Base-by-base conservation (phyloP, 371 early-diverging fungal species). In the Mortierella sp. region DNA sequence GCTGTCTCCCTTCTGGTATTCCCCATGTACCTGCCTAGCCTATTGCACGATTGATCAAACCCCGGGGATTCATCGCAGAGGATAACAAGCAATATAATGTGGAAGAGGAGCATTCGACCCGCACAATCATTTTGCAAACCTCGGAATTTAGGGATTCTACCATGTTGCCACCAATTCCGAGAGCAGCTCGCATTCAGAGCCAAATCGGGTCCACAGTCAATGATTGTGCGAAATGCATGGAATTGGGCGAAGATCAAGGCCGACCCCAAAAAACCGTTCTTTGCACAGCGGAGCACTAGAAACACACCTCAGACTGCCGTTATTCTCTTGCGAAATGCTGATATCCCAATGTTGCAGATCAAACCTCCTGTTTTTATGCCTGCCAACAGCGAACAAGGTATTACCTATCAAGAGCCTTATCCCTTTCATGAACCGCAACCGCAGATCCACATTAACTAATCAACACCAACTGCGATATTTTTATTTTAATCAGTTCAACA, bases 191-290 rank as follows among this genome's bases (percentile, higher is more conserved):
- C 70, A 53, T 47, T 53, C 57, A 43, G 48, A 24, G 22, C 41
- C 32, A 36, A 19, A 3, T 28, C 41, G 45, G 61, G 58, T 9
- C 38, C 60, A 58, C 63, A 33, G 21, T 52, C 70, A 15, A 32
- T 61, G 21, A 15, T 48, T 15, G 60, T 81, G 13, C 76, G 82
- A 1, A 45, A 76, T 66, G 67, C 76, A 16, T 81, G 76, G 76
- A 81, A 72, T 55, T 81, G 82, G 82, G 16, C 82, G 32, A 81
- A 75, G 61, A 81, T 81, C 72, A 81, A 81, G 45, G 55, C 82
- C 13, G 76, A 81, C 47, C 82, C 82, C 36, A 75, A 76, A 33
- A 81, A 76, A 38, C 82, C 82, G 24, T 81, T 81, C 63, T 81
- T 81, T 60, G 69, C 76, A 50, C 48, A 69, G 47, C 36, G 76